A percentile compares a stretch with the other conserved stretches of the same genome.
phyloP scores from a whole-genome alignment of 2,329 filamentous ascomycete species.

The Aspergillus brasiliensis region DNA sequence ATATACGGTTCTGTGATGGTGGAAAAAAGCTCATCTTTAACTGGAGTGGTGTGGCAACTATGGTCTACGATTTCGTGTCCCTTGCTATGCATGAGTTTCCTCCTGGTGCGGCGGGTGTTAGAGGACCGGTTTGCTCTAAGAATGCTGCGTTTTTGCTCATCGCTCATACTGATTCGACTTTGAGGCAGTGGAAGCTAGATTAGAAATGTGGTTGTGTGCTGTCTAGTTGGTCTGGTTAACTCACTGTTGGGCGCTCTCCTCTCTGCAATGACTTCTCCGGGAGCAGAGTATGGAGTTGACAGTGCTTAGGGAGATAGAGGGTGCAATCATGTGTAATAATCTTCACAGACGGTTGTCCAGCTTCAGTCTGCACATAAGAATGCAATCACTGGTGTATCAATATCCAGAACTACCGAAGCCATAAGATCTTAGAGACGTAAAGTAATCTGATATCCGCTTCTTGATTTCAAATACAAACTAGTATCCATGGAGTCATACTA shows the following conservation, averaged over 20 bases:
- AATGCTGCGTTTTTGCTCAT: neutral
- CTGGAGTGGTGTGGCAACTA: neutral
- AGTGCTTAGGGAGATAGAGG: too few species aligned
- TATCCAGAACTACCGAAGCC: too few species aligned
- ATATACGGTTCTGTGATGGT: neutral
- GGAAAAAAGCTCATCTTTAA: neutral
- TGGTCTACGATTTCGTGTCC: neutral
- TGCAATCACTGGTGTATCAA: too few species aligned
- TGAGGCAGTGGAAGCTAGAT: neutral
- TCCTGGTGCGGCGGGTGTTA: neutral
- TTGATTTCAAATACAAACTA: neutral
- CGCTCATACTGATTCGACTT: neutral
- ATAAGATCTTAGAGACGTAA: too few species aligned
- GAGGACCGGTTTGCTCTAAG: neutral
- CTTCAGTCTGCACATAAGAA: too few species aligned
- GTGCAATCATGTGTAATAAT: too few species aligned
- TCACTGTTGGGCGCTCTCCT: too few species aligned
- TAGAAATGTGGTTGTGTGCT: neutral
- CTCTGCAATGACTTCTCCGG: too few species aligned
- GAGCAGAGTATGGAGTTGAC: too few species aligned
- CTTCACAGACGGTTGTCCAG: too few species aligned
- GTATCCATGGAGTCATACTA: conserved; percentile 28
- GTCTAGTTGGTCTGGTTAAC: too few species aligned
- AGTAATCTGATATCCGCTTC: too few species aligned
- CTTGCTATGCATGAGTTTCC: neutral